phyloP scores from a whole-genome alignment of 345 rosid genomes.

The Citrus unshiu region DNA sequence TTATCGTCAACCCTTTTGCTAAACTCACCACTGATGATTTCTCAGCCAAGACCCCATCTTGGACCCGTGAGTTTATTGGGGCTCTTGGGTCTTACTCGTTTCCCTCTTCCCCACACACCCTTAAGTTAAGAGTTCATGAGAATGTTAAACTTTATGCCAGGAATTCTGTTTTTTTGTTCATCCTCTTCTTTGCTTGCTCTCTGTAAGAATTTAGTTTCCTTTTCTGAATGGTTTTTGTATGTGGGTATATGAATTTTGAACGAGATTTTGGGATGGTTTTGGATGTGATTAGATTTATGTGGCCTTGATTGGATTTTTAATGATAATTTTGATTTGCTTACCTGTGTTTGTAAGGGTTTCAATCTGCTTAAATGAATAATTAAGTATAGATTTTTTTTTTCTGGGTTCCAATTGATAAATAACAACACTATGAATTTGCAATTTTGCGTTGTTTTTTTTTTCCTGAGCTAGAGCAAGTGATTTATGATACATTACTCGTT shows the following conservation, averaged over 20 bases:
- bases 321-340: too few species aligned
- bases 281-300: too few species aligned
- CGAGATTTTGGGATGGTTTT: too few species aligned
- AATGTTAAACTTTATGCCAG: too few species aligned
- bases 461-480: neutral
- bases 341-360: too few species aligned
- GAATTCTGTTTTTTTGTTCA: too few species aligned
- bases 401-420: neutral
- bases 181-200: too few species aligned
- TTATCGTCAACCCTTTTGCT: too few species aligned
- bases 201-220: neutral
- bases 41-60: conserved; percentile 65
- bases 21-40: conserved; percentile 33
- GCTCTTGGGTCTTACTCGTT: conserved; percentile 66
- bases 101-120: conserved; percentile 50
- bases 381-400: neutral
- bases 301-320: too few species aligned
- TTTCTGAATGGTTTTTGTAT: neutral
- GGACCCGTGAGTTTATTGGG: conserved; percentile 77
- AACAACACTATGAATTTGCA: too few species aligned
- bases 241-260: too few species aligned
- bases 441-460: neutral
- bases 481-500: neutral
- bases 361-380: too few species aligned
- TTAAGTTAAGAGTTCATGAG: neutral